phyloP scores from a whole-genome alignment of 2,329 filamentous ascomycete genomes.

The Fusarium tanahbumbuense region DNA sequence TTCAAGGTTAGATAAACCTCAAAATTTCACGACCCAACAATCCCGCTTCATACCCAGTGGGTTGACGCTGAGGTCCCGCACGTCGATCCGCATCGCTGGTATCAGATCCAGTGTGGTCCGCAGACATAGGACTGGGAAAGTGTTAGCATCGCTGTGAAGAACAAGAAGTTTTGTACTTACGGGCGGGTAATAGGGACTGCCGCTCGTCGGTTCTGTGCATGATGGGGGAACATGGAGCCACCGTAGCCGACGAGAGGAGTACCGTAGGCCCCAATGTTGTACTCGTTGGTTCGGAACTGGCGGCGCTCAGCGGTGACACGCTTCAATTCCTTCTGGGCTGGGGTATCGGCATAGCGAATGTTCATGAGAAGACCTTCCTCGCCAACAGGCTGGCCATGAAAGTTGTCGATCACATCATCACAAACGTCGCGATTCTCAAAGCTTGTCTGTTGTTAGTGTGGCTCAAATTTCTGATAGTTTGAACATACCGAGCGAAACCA shows the following conservation, averaged over 20 bases:
- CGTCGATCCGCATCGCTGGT: constrained; percentile 41
- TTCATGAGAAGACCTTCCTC: constrained; percentile 87
- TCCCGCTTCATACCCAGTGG: constrained; percentile 51
- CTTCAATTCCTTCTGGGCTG: constrained; percentile 96
- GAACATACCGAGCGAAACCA: constrained; percentile 88
- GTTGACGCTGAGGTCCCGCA: constrained; percentile 50
- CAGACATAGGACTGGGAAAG: constrained; percentile 17
- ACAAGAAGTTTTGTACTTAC: constrained; percentile 40
- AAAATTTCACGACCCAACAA: constrained; percentile 39
- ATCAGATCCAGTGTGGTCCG: constrained; percentile 19
- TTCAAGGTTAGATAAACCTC: constrained; percentile 50
- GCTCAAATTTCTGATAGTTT: background rate
- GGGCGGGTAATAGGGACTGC: constrained; percentile 45
- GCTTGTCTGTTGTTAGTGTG: constrained; percentile 59
- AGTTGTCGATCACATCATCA: constrained; percentile 87
- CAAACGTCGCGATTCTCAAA: constrained; percentile 92
- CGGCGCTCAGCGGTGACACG: constrained; percentile 94
- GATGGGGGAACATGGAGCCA: constrained; percentile 52
- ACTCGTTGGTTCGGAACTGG: constrained; percentile 95
- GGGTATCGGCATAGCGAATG: constrained; percentile 96
- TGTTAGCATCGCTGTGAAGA: constrained; percentile 5
- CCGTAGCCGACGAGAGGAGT: constrained; percentile 69
- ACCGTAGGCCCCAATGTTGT: constrained; percentile 80
- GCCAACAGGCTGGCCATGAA: constrained; percentile 81
- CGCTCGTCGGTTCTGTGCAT: constrained; percentile 53